These are phyloP conservation scores for Dryadomyces sulphureus DNA, from an alignment of 2,329 filamentous ascomycete genomes.

Conservation along the genomic window DNA sequence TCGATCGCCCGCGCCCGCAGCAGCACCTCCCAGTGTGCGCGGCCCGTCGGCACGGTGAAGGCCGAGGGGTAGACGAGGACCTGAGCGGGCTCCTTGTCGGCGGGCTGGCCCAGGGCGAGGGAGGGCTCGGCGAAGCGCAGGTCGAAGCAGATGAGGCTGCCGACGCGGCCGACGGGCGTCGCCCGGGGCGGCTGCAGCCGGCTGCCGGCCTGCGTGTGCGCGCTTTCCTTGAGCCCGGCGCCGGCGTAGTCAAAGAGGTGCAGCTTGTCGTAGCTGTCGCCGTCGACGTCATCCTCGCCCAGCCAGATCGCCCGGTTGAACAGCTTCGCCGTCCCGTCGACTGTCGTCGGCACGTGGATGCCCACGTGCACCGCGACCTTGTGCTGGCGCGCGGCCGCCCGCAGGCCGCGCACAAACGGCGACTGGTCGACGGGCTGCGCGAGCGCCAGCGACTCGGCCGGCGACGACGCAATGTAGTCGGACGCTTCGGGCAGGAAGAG, in stretches of 20 bases:
- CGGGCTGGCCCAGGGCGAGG: slow-evolving; percentile 42
- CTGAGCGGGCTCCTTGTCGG: slow-evolving; percentile 38
- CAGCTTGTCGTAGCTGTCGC: slow-evolving; percentile 62
- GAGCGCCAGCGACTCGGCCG: slow-evolving; percentile 54
- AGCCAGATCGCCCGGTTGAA: slow-evolving; percentile 42
- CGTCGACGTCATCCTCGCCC: slow-evolving; percentile 21
- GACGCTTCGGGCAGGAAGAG: slow-evolving; percentile 87
- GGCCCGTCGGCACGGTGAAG: slow-evolving; percentile 76
- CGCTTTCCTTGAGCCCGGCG: slow-evolving; percentile 28
- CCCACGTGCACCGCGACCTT: slow-evolving; percentile 68
- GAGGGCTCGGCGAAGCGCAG: slow-evolving; percentile 68
- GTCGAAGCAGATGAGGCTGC: slow-evolving; percentile 80
- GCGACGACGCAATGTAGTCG: slow-evolving; percentile 67
- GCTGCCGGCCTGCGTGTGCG: slow-evolving; percentile 15
- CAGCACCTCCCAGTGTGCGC: slow-evolving; percentile 72
- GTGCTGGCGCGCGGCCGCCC: slow-evolving; percentile 47
- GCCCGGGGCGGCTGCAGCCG: slow-evolving; percentile 46
- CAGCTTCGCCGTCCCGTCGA: slow-evolving; percentile 21
- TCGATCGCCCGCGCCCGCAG: slow-evolving; percentile 74
- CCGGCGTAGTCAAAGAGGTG: slow-evolving; percentile 67
- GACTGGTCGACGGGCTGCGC: slow-evolving; percentile 50
- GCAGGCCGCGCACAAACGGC: slow-evolving; percentile 64
- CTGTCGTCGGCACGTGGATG: slow-evolving; percentile 57
- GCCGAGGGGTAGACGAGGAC: slow-evolving; percentile 78
- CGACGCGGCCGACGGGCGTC: slow-evolving; percentile 61